Evolutionary conservation across 768 basidiomycete species (phyloP).

Genomic region (Lactarius trivialis): DNA sequence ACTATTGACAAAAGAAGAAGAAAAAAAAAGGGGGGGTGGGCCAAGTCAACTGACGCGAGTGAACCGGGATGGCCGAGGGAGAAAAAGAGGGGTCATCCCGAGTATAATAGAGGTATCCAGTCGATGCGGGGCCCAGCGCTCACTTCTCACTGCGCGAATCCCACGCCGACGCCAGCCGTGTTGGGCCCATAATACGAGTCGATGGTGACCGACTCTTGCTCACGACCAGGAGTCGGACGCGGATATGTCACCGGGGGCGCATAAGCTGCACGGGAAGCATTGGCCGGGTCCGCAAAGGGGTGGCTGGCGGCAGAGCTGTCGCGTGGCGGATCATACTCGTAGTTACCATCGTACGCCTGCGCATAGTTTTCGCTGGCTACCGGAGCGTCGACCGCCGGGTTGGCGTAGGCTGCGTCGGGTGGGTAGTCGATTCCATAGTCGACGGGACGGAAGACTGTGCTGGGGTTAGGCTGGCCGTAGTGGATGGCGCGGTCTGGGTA

Average conservation of each 20-base stretch:
- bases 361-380: neutral
- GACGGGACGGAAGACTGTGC: neutral
- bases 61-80: too few species aligned
- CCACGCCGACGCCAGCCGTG: constrained; percentile 2
- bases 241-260: constrained; percentile 3
- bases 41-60: neutral
- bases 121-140: neutral
- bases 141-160: neutral
- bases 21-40: neutral
- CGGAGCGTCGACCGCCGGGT: neutral
- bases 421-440: constrained; percentile 20
- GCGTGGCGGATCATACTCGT: neutral
- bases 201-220: neutral
- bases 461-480: constrained; percentile 4
- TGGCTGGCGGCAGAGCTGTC: constrained; percentile 1
- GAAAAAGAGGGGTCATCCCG: neutral
- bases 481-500: constrained; percentile 22
- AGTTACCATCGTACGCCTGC: neutral
- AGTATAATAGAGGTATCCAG: neutral
- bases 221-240: neutral
- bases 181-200: constrained; percentile 20
- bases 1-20: neutral
- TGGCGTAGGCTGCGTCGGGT: neutral
- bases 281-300: constrained; percentile 18
- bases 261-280: neutral